Evolutionary conservation across 345 rosid species (phyloP).

Genomic region (Gossypium stocksii): DNA sequence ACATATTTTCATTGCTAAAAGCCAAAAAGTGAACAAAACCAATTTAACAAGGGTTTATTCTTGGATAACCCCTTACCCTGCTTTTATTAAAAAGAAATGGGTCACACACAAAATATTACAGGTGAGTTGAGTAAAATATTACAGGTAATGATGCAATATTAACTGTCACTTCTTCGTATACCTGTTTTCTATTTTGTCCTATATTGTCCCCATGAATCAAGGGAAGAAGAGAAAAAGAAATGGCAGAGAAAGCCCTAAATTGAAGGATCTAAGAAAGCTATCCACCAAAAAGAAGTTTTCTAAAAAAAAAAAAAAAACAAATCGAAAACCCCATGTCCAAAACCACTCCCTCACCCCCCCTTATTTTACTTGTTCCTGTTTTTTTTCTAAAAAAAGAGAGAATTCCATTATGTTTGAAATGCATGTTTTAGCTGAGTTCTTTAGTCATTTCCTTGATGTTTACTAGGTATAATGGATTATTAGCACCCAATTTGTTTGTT

Average conservation of each 20-base stretch:
- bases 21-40: too few species aligned
- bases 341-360: conserved; percentile 6
- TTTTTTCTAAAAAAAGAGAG: background rate
- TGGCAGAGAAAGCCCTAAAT: conserved; percentile 26
- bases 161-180: background rate
- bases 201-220: conserved; percentile 18
- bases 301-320: conserved; percentile 5
- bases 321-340: conserved; percentile 16
- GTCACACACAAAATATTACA: too few species aligned
- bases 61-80: too few species aligned
- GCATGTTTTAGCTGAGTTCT: background rate
- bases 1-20: too few species aligned
- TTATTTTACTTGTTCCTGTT: background rate
- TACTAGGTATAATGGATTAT: background rate
- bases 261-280: conserved; percentile 31
- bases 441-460: background rate
- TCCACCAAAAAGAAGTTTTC: conserved; percentile 28
- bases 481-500: background rate
- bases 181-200: conserved; percentile 34
- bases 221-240: conserved; percentile 13
- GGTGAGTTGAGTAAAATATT: too few species aligned
- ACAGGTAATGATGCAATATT: background rate
- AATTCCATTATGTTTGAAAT: background rate
- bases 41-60: too few species aligned
- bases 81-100: too few species aligned